Evolutionary conservation across 73 alveolate species (phyloP), one percentile per base, ranked within the genome.

Genomic region (Symbiodinium natans): DNA sequence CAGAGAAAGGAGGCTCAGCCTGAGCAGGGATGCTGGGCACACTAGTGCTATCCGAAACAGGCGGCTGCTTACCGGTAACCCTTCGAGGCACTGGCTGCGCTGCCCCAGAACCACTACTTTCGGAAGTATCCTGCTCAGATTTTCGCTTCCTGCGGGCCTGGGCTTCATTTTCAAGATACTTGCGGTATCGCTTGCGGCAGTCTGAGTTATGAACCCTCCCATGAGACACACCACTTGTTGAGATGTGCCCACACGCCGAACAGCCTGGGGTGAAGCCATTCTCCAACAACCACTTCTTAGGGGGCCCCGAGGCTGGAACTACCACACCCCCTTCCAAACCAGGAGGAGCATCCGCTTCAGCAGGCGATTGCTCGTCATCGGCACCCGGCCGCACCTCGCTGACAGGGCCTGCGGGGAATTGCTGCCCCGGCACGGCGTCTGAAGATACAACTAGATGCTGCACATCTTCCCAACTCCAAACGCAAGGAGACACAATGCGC

Each of bases 231-330:
- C 93, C 93, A 6, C 11, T 46, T 23, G 3, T 34, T 5, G 33
- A 7, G 1, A 46, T 48, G 48, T 48, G 52, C 9, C 31, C 41
- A 42, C 93, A 85, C 1, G 93, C 93, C 8, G 2, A 43, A 27
- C 93, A 85, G 2, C 82, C 93, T 13, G 39, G 38, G 17, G 93
- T 85, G 36, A 3, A 5, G 2, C 93, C 93, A 52, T 85, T 27
- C 15, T 13, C 52, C 1, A 31, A 8, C 21, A 85, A 29, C 93
- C 93, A 85, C 15, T 15, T 34, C 54, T 46, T 46, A 27, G 93
- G 93, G 54, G 93, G 93, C 3, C 93, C 93, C 5, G 82, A 31
- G 39, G 39, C 56, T 11, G 93, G 93, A 25, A 85, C 38, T 17
- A 3, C 54, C 31, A 48, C 19, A 1, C 25, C 39, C 5, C 34